phyloP scores from a whole-genome alignment of 2,329 filamentous ascomycete genomes.

The Fusarium caatingaense region DNA sequence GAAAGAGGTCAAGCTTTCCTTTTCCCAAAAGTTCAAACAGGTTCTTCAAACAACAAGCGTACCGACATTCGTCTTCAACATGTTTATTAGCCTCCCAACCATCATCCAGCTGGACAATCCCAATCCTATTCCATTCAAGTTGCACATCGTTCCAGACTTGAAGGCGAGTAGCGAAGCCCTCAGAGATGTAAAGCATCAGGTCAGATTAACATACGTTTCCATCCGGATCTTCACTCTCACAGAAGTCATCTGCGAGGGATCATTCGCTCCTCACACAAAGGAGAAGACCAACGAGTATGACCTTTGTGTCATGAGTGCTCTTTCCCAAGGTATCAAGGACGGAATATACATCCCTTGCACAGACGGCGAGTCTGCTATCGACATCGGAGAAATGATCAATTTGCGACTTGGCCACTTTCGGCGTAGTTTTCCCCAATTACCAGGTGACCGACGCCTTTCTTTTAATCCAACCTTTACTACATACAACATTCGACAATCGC shows the following conservation, averaged over 20 bases:
- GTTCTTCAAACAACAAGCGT: constrained; percentile 53
- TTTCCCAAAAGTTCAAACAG: constrained; percentile 52
- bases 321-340: not conserved
- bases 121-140: constrained; percentile 40
- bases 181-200: constrained; percentile 21
- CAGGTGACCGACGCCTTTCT: not conserved
- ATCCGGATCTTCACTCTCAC: constrained; percentile 16
- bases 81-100: constrained; percentile 45
- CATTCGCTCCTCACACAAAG: not conserved
- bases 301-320: not conserved
- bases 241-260: constrained; percentile 15
- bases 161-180: constrained; percentile 38
- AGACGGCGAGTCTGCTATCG: not conserved
- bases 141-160: constrained; percentile 35
- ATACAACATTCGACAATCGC: constrained; percentile 45
- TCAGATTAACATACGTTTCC: constrained; percentile 33
- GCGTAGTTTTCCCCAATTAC: not conserved
- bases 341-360: constrained; percentile 22
- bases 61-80: constrained; percentile 45
- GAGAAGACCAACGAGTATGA: constrained; percentile 4
- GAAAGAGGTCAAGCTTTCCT: constrained; percentile 46
- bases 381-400: constrained; percentile 25
- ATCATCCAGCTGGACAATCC: constrained; percentile 49
- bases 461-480: constrained; percentile 44
- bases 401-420: constrained; percentile 13